Conservation (phyloP, 768 basidiomycete species). For the Rubroboletus satanas region DNA sequence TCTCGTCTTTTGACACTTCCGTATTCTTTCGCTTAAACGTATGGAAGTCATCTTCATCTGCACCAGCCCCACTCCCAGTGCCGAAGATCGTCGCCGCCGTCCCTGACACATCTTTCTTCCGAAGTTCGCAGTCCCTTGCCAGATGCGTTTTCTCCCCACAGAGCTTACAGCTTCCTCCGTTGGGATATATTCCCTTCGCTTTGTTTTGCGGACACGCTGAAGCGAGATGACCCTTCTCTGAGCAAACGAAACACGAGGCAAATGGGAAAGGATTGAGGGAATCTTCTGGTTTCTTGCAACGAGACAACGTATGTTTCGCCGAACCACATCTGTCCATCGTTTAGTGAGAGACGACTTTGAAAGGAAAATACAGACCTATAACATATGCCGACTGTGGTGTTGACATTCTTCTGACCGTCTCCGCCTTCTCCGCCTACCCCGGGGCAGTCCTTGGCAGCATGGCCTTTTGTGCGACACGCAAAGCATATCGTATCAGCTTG, state of each 20-base stretch:
- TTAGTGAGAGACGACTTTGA: not conserved
- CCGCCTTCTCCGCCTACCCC: slow-evolving; percentile 29
- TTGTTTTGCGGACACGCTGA: slow-evolving; percentile 78
- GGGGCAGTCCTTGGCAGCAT: slow-evolving; percentile 80
- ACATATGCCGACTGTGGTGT: slow-evolving; percentile 52
- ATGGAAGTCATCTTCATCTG: slow-evolving; percentile 97
- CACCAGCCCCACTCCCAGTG: slow-evolving; percentile 53
- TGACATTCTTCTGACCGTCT: slow-evolving; percentile 24
- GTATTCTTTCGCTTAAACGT: slow-evolving; percentile 60
- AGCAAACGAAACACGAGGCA: slow-evolving; percentile 91
- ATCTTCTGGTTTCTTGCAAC: slow-evolving; percentile 65
- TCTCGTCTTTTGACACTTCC: slow-evolving; percentile 61
- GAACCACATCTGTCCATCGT: slow-evolving; percentile 68
- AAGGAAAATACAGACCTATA: slow-evolving; percentile 52
- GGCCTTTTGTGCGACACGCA: slow-evolving; percentile 80
- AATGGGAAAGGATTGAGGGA: slow-evolving; percentile 70
- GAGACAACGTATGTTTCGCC: slow-evolving; percentile 69
- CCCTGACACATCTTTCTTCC: slow-evolving; percentile 49
- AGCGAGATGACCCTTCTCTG: slow-evolving; percentile 78
- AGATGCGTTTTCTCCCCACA: slow-evolving; percentile 84
- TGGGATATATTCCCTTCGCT: slow-evolving; percentile 80
- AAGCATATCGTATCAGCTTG: slow-evolving; percentile 69
- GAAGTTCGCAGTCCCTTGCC: slow-evolving; percentile 73
- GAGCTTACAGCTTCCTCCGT: slow-evolving; percentile 87
- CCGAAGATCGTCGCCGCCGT: slow-evolving; percentile 25